Base-by-base conservation (phyloP, 495 filamentous ascomycete species). In the Echria macrotheca region DNA sequence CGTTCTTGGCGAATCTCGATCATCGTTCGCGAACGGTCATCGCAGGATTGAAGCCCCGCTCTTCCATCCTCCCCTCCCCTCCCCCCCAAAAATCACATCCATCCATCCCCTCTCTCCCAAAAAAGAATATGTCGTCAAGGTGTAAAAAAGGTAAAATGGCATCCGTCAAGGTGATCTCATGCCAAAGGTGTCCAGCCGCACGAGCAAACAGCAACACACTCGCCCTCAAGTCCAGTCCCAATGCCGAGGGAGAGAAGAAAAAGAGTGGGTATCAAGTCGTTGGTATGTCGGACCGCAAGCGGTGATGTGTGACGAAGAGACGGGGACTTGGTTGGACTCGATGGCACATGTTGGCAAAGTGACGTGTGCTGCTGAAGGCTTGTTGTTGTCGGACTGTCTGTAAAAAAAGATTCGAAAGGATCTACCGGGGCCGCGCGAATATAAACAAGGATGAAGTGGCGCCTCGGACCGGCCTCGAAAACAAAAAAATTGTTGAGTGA, bases 111-210 rank as follows among this genome's bases (percentile, higher is more conserved):
- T 23, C n/a, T n/a, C n/a, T n/a, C n/a, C n/a, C n/a, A n/a, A n/a
- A n/a, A n/a, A n/a, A 39, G 25, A 39, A 48, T 48, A 48, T 48
- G 22, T 32, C 35, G 24, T n/a, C n/a, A 48, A 40, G 23, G 40
- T 39, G 25, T 39, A 7, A 26, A 12, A 14, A 15, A 21, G 21
- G 31, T 7, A 11, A 37, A 47, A n/a, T 28, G 4, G 44, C 35
- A 47, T 47, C 44, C 28, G 37, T 47, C 44, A 14, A 36, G n/a
- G n/a, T n/a, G 44, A 47, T 47, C 44, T 24, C 44, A 46, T 36
- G 9, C 46, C 42, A 10, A 18, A 26, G 4, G 31, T 39, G 33
- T 12, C 45, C 46, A 39, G 35, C 46, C 46, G 26, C 32, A 21
- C 33, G 15, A 14, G 23, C n/a, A 37, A 14, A 37, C 15, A 14